These are phyloP conservation scores for Carex cristatella DNA, from an alignment of 176 grass and related monocot genomes.

Conservation along the genomic window DNA sequence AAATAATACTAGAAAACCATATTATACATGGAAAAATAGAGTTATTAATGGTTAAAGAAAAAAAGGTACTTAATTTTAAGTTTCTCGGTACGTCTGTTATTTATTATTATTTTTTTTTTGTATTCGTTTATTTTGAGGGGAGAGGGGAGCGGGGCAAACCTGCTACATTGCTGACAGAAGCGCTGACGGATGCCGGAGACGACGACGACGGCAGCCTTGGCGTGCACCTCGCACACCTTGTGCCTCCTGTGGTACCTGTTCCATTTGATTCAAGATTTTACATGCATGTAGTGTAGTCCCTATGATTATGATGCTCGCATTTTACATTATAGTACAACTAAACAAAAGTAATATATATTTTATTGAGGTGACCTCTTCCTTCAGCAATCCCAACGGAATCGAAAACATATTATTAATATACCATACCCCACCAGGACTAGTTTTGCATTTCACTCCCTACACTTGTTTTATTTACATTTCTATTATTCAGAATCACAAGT, in stretches of 20 bases:
- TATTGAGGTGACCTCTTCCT: neutral
- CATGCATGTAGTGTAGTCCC: neutral
- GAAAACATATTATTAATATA: neutral
- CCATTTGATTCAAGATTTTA: neutral
- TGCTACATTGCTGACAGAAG: conserved; percentile 99
- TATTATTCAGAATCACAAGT: neutral
- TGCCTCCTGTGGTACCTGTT: conserved; percentile 66
- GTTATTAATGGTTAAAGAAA: neutral
- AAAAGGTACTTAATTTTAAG: neutral
- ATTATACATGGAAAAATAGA: neutral
- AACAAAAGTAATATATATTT: neutral
- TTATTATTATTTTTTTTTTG: neutral
- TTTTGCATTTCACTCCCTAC: neutral
- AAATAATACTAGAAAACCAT: neutral
- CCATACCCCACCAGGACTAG: neutral
- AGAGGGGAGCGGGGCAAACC: conserved; percentile 29
- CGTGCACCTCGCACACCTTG: conserved; percentile 86
- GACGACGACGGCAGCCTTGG: conserved; percentile 63
- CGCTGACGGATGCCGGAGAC: conserved; percentile 84
- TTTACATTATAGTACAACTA: neutral
- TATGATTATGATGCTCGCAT: neutral
- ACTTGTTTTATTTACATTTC: neutral
- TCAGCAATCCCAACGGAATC: conserved; percentile 1
- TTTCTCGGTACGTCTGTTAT: neutral
- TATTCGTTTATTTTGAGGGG: neutral